Base-by-base conservation (phyloP, 2,329 filamentous ascomycete genomes). In the Fusarium graminum region DNA sequence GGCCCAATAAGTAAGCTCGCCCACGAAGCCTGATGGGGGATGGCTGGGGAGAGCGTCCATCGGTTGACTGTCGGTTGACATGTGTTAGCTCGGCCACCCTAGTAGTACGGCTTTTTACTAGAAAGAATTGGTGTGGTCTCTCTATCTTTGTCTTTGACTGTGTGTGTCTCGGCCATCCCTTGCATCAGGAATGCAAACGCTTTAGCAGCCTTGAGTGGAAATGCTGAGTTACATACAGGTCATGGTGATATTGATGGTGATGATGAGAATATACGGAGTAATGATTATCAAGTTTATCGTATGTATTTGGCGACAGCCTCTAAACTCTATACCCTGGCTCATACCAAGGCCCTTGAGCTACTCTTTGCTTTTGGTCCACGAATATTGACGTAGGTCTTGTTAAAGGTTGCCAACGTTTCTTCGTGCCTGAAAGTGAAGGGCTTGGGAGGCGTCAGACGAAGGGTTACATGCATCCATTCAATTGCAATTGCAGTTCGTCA, bases 171-270 rank as follows among this genome's bases (percentile, higher is more conserved):
- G 25, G 41, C 41, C 53, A 42, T 44, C 50, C 59, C 59, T 52
- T 65, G 50, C 54, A 44, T 25, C 36, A 34, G 55, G 65, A 65
- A 68, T 65, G 55, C 55, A 58, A 57, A 57, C 57, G 50, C 50
- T 67, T 51, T 67, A 49, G 28, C 54, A 58, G 28, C n/a, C 53
- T 26, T 38, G 22, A 51, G 42, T 22, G n/a, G n/a, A 44, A 47
- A 39, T 43, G 14, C 38, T 14, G 49, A 61, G 39, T n/a, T 53
- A 25, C 19, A 14, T 57, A 46, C 43, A 63, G 52, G 29, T 25
- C 19, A 44, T 55, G 17, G 26, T 30, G 38, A 29, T 42, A 50
- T 30, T n/a, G n/a, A n/a, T n/a, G n/a, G n/a, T n/a, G n/a, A n/a
- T n/a, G n/a, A n/a, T n/a, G n/a, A n/a, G n/a, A n/a, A n/a, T n/a